Percentiles rank a stretch among this genome's conserved stretches.
Conservation (phyloP, 768 basidiomycete species). For the Heimioporus sp. region DNA sequence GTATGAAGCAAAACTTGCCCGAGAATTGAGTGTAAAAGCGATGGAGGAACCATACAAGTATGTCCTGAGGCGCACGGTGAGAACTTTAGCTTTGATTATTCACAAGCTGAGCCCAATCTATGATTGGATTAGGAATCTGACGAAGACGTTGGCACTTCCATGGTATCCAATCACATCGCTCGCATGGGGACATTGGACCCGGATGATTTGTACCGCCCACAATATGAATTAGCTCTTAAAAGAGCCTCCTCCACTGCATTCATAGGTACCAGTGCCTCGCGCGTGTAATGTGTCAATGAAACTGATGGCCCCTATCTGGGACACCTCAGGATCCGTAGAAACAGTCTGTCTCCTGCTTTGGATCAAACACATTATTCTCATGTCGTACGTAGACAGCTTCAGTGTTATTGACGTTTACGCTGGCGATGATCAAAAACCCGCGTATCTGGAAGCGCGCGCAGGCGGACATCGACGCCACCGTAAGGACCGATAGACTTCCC, state of each 20-base stretch:
- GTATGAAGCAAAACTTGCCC: background rate
- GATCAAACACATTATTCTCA: background rate
- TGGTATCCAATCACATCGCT: conserved; percentile 13
- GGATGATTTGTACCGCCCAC: background rate
- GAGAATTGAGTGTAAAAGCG: background rate
- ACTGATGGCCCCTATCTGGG: too few relatives aligned
- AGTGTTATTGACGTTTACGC: conserved; percentile 1
- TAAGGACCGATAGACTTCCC: conserved; percentile 8
- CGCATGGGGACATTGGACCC: conserved; percentile 15
- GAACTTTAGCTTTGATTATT: too few relatives aligned
- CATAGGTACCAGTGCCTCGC: conserved; percentile 1
- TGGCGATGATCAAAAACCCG: conserved; percentile 13
- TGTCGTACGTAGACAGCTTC: conserved; percentile 5
- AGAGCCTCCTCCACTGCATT: conserved; percentile 9
- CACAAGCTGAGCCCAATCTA: background rate
- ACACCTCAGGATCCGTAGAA: conserved; percentile 6
- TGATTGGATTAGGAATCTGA: background rate
- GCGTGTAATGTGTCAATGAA: background rate
- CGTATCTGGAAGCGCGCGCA: conserved; percentile 12
- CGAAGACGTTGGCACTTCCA: background rate
- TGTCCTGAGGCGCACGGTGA: background rate
- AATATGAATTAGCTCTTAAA: conserved; percentile 8
- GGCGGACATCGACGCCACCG: conserved; percentile 5
- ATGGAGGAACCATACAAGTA: conserved; percentile 1
- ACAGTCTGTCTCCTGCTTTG: conserved; percentile 6